Conservation (phyloP, 2,329 filamentous ascomycete species). For the Ceratocystiopsis sp. region DNA sequence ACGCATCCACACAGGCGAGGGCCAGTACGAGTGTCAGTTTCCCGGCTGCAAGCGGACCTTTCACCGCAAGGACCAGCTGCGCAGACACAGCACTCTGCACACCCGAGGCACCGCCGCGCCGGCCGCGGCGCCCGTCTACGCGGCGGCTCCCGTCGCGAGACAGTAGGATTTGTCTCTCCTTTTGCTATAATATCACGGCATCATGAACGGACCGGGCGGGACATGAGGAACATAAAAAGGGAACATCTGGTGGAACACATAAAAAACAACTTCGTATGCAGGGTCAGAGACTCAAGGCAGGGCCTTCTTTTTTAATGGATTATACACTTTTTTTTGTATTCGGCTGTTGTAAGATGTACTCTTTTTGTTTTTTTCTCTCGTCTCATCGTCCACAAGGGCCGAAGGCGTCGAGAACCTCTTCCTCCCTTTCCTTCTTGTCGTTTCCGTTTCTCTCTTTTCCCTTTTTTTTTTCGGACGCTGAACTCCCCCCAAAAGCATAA, state of each 20-base stretch:
- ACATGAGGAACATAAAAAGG: too few species aligned
- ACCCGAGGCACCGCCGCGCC: conserved; percentile 6
- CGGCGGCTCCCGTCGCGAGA: too few species aligned
- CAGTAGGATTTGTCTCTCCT: too few species aligned
- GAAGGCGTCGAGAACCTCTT: too few species aligned
- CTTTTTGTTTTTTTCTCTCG: neutral
- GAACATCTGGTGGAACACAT: neutral
- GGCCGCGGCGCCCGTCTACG: too few species aligned
- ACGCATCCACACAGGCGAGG: conserved; percentile 39
- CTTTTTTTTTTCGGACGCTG: too few species aligned
- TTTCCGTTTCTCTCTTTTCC: neutral
- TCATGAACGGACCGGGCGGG: too few species aligned
- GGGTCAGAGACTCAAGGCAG: neutral
- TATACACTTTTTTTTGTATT: neutral
- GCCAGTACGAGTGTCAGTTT: conserved; percentile 29
- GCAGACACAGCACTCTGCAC: conserved; percentile 31
- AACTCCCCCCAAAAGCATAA: too few species aligned
- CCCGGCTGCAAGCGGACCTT: conserved; percentile 39
- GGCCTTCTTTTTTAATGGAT: neutral
- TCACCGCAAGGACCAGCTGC: conserved; percentile 41
- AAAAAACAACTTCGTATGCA: neutral
- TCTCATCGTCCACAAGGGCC: neutral
- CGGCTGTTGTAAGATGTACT: neutral
- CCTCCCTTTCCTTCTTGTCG: neutral
- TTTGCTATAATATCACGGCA: too few species aligned